A percentile compares a stretch with the other conserved stretches of the same genome.
Evolutionary conservation across 1,284 basidiomycete species (phyloP).

Genomic region (Cryptococcus sp.): DNA sequence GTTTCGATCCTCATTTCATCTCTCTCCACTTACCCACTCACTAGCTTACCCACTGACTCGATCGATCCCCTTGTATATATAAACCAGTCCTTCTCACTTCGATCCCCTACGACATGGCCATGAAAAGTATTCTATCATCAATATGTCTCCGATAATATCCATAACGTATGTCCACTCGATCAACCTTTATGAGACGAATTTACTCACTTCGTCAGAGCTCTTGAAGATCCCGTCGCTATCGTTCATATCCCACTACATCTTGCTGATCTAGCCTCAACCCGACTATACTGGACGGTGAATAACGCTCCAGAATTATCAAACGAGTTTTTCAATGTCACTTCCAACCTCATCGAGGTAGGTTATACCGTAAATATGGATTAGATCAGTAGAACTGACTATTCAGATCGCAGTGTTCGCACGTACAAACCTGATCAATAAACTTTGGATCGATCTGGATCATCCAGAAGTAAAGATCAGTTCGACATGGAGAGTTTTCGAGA

Average conservation of each 20-base stretch:
- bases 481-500: slow-evolving; percentile 42
- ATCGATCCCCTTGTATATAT: no score
- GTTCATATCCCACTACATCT: slow-evolving; percentile 36
- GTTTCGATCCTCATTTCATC: no score
- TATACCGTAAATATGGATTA: not conserved
- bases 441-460: slow-evolving; percentile 22
- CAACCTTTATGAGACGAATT: not conserved
- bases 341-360: slow-evolving; percentile 39
- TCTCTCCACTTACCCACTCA: no score
- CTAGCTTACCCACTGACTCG: no score
- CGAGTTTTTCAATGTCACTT: slow-evolving; percentile 43
- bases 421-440: slow-evolving; percentile 21
- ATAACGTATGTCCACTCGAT: not conserved
- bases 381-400: not conserved
- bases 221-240: slow-evolving; percentile 32
- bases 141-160: not conserved
- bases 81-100: no score
- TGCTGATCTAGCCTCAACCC: slow-evolving; percentile 17
- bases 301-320: slow-evolving; percentile 16
- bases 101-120: no score
- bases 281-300: slow-evolving; percentile 40
- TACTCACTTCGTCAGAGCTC: slow-evolving; percentile 17
- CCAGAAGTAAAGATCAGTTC: slow-evolving; percentile 27
- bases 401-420: slow-evolving; percentile 41
- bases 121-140: no score